Evolutionary conservation across 176 grass and related monocot genomes (phyloP), one percentile per base, ranked within the genome.

Genomic region (Oryza longistaminata): DNA sequence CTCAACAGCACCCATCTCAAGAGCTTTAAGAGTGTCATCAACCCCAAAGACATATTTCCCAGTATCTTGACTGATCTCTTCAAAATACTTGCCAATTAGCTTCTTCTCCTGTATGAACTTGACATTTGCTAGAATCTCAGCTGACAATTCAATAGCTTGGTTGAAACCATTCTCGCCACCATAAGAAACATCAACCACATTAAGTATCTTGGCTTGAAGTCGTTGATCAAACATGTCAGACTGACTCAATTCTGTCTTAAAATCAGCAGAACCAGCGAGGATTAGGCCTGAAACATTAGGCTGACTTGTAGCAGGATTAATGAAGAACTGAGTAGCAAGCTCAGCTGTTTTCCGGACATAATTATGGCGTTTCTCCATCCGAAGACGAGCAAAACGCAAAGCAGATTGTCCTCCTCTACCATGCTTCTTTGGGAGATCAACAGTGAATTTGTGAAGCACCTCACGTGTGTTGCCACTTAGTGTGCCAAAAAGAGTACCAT

Each of bases 351-450:
- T 90, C 7, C 83, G 78, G 52, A 90, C 83, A 77, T 90, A 86
- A 43, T 90, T 90, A 66, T 90, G 88, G 7, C 88, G 88, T 71
- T 90, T 90, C 74, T 86, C 88, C 88, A 90, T 86, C 52, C 88
- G 78, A 77, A 86, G 88, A 35, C 88, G 88, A 86, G 88, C 88
- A 82, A 90, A 90, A 82, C 88, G 83, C 26, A 86, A 73, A 77
- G 88, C 88, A 58, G 88, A 90, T 49, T 90, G 88, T 39, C 83
- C 88, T 85, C 88, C 88, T 86, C 83, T 90, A 77, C 83, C 88
- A 65, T 86, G 88, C 66, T 90, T 90, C 77, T 90, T 90, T 77
- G 88, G 88, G 43, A 90, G 83, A 85, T 90, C 88, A 86, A 90
- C 88, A 33, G 72, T 71, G 83, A 90, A 90, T 35, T 86, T 90